Base-by-base conservation (phyloP, 108 stramenopile genomes). In the Mediolabrus comicus region DNA sequence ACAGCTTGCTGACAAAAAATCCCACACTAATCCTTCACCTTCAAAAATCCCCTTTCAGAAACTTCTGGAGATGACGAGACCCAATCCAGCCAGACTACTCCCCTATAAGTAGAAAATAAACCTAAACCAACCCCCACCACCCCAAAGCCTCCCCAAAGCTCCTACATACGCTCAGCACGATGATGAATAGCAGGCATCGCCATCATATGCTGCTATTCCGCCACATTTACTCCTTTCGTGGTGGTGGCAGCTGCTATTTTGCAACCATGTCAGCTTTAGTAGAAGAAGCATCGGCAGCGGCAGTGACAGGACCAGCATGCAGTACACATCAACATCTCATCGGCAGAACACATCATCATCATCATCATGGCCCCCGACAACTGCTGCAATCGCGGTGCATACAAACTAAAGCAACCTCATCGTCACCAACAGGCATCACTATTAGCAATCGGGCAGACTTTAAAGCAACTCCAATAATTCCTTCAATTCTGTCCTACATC, bases 401-500 rank as follows among this genome's bases (percentile, higher is more conserved):
- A n/a, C 46, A 49, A 19, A 24, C 22, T 0, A 22, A 49, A 1
- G n/a, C 46, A 49, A 22, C 46, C n/a, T n/a, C n/a, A n/a, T n/a
- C n/a, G n/a, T n/a, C n/a, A n/a, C n/a, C n/a, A 22, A 22, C 46
- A 49, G 4, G 19, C 5, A 7, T 22, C 8, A 22, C 7, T 6
- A 22, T 0, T n/a, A 49, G 46, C 46, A 49, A 49, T 22, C 17
- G 46, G 5, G 7, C 69, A 28, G 61, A 64, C 30, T 82, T 82
- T 38, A 49, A 59, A 62, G 33, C 70, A 6, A 79, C 77, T 32
- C 85, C 84, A 2, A 70, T 88, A 4, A 54, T 88, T 38, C 82
- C 90, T 7, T 81, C 82, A 13, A 83, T 91, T 58, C 67, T 86
- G 10, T 38, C 75, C 17, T 76, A 91, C 55, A 91, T 91, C 33